Percentiles rank a stretch among this genome's conserved stretches.
Evolutionary conservation across 2,329 filamentous ascomycete genomes (phyloP).

Genomic region (Diaporthe aspalathi): DNA sequence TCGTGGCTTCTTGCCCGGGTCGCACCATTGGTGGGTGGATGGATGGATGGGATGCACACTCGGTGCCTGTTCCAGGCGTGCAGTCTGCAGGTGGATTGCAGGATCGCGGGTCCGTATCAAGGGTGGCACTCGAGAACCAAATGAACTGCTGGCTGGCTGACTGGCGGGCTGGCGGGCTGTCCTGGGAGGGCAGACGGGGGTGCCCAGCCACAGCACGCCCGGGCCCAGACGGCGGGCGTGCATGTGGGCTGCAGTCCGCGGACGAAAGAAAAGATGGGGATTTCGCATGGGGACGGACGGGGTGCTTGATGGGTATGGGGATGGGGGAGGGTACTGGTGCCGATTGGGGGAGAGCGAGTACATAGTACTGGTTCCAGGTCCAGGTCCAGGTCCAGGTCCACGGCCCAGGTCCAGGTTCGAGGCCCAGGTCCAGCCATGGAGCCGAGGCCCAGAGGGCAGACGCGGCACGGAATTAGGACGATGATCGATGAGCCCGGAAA

Average conservation of each 20-base stretch:
- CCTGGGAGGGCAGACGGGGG: background rate
- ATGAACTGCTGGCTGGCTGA: conserved; percentile 11
- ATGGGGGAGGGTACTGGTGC: conserved; percentile 11
- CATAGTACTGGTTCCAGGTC: conserved; percentile 11
- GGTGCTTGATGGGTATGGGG: background rate
- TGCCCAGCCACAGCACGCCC: conserved; percentile 13
- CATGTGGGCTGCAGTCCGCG: conserved; percentile 28
- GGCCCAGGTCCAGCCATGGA: conserved; percentile 22
- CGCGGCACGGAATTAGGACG: conserved; percentile 11
- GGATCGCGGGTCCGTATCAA: conserved; percentile 23
- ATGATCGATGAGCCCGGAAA: conserved; percentile 21
- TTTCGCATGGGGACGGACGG: conserved; percentile 2
- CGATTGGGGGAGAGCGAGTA: conserved; percentile 13
- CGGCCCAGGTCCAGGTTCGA: background rate
- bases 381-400: background rate
- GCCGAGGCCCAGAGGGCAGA: conserved; percentile 25
- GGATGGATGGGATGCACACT: background rate
- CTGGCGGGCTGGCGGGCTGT: background rate
- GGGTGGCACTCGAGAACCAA: conserved; percentile 5
- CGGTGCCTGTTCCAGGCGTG: conserved; percentile 21
- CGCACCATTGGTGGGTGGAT: background rate
- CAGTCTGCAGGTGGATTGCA: conserved; percentile 25
- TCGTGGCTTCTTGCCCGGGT: background rate
- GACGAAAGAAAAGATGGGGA: conserved; percentile 28
- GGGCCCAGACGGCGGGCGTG: conserved; percentile 25